Percentiles rank a stretch among this genome's conserved stretches.
Evolutionary conservation across 1,284 basidiomycete genomes (phyloP).

Genomic region (Thelephora terrestris): DNA sequence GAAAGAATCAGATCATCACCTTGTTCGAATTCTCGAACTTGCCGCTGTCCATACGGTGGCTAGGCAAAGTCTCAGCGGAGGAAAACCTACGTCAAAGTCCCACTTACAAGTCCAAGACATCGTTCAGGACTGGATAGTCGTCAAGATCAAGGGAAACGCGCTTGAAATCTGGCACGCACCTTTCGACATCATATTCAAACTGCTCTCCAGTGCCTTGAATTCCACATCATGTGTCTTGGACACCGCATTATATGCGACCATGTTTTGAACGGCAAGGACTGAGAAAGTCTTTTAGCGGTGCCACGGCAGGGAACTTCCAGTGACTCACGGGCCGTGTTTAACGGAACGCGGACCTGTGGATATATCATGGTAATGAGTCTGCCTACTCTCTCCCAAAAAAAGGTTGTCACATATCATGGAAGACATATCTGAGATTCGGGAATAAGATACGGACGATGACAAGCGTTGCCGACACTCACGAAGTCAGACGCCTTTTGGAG

Average conservation of each 20-base stretch:
- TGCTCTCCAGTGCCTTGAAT: conserved; percentile 72
- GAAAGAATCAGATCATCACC: conserved; percentile 20
- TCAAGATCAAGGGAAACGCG: too few species aligned
- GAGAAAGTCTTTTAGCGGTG: neutral
- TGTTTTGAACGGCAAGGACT: conserved; percentile 85
- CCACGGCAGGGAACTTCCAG: conserved; percentile 1
- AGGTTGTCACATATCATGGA: conserved; percentile 48
- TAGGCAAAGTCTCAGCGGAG: conserved; percentile 7
- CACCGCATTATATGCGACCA: conserved; percentile 63
- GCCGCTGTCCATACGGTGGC: conserved; percentile 68
- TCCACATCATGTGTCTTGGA: conserved; percentile 64
- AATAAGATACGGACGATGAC: neutral
- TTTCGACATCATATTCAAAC: conserved; percentile 83
- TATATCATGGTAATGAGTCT: neutral
- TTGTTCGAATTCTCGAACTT: conserved; percentile 63
- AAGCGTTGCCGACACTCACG: conserved; percentile 29
- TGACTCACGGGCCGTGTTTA: conserved; percentile 76
- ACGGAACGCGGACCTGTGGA: conserved; percentile 76
- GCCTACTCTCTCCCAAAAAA: conserved; percentile 9
- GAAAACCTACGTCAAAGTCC: neutral
- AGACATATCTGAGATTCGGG: conserved; percentile 46
- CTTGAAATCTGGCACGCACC: conserved; percentile 24
- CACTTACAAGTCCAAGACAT: conserved; percentile 74
- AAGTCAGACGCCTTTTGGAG: conserved; percentile 73
- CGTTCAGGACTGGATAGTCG: conserved; percentile 41